Percentiles rank a stretch among this genome's conserved stretches.
Evolutionary conservation across 1,284 basidiomycete species (phyloP).

Genomic region (Cutaneotrichosporon dermatis): DNA sequence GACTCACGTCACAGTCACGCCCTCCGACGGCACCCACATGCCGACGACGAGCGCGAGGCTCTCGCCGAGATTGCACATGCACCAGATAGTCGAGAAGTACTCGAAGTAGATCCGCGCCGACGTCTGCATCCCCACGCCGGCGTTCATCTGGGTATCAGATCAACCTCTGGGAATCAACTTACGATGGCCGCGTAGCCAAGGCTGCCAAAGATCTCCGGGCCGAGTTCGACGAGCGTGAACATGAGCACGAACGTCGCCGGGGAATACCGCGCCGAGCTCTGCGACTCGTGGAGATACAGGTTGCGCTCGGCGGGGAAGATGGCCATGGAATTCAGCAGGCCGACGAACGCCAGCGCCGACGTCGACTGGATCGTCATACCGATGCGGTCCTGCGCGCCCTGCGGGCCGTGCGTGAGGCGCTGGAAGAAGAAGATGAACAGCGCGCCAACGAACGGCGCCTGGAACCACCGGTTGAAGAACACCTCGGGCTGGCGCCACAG

Average conservation of each 20-base stretch:
- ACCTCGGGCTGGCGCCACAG: slow-evolving; percentile 46
- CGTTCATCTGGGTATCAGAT: slow-evolving; percentile 39
- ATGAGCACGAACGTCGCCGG: slow-evolving; percentile 48
- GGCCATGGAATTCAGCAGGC: slow-evolving; percentile 49
- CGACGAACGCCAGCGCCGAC: slow-evolving; percentile 42
- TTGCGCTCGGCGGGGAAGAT: slow-evolving; percentile 50
- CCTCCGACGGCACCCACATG: slow-evolving; percentile 34
- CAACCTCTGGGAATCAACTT: slow-evolving; percentile 9
- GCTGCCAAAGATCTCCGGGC: slow-evolving; percentile 43
- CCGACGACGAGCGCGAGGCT: slow-evolving; percentile 40
- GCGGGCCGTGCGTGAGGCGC: slow-evolving; percentile 42
- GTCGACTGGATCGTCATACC: slow-evolving; percentile 45
- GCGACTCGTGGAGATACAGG: slow-evolving; percentile 50
- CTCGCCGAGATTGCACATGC: slow-evolving; percentile 48
- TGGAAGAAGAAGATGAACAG: slow-evolving; percentile 51
- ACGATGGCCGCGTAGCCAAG: slow-evolving; percentile 33
- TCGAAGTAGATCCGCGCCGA: slow-evolving; percentile 50
- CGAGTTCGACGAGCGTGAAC: slow-evolving; percentile 50
- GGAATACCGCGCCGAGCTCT: slow-evolving; percentile 47
- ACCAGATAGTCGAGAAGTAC: slow-evolving; percentile 47
- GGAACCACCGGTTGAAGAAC: slow-evolving; percentile 47
- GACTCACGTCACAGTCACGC: slow-evolving; percentile 35
- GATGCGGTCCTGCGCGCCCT: slow-evolving; percentile 50
- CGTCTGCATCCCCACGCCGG: slow-evolving; percentile 50
- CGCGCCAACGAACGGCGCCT: slow-evolving; percentile 45